phyloP scores from a whole-genome alignment of 2,329 filamentous ascomycete species.

The Ceratocystis albifundus region DNA sequence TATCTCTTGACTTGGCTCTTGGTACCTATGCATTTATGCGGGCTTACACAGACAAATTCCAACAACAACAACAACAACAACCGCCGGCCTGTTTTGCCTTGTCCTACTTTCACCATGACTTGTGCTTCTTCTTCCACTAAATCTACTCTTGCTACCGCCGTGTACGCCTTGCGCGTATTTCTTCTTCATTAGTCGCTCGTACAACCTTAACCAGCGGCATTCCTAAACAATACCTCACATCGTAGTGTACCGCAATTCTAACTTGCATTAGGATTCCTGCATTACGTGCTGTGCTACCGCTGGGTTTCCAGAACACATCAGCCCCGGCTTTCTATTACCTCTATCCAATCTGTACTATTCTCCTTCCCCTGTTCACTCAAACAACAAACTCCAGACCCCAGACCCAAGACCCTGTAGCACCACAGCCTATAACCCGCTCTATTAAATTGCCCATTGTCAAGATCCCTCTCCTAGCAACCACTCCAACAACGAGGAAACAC shows the following conservation, averaged over 20 bases:
- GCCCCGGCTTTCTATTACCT: not conserved
- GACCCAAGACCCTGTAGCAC: not conserved
- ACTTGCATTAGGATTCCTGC: not conserved
- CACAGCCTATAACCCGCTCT: not conserved
- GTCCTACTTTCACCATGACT: not conserved
- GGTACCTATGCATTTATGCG: not conserved
- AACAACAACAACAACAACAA: no score
- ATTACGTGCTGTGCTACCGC: not conserved
- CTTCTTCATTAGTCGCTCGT: not conserved
- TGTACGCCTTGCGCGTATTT: not conserved
- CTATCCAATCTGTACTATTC: not conserved
- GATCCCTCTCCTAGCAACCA: constrained; percentile 2
- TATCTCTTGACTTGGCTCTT: not conserved
- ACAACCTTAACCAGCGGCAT: not conserved
- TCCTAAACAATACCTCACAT: not conserved
- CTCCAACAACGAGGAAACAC: not conserved
- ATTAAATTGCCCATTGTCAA: not conserved
- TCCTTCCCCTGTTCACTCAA: not conserved
- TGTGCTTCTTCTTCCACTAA: not conserved
- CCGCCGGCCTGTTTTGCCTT: not conserved
- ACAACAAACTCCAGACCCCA: not conserved
- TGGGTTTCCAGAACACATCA: not conserved
- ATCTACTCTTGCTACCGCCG: not conserved
- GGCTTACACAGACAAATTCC: not conserved
- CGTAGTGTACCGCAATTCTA: not conserved